These are phyloP conservation scores for Arabis alpina DNA, from an alignment of 345 rosid genomes.

Conservation along the genomic window DNA sequence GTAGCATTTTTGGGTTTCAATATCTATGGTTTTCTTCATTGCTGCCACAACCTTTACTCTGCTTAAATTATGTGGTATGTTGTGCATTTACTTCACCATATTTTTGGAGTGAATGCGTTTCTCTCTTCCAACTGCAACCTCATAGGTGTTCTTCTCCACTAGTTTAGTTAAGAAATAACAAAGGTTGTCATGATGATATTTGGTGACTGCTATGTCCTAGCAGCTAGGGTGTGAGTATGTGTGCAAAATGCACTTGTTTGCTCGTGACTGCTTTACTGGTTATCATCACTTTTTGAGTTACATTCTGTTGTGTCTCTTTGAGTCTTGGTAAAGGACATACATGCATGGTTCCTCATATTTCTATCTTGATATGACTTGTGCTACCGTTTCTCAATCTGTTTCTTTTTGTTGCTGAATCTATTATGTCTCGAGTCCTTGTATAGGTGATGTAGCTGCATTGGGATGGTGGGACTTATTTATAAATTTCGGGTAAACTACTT, in stretches of 20 bases:
- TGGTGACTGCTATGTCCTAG: neutral
- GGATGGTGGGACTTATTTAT: slow-evolving; percentile 98
- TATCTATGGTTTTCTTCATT: slow-evolving; percentile 90
- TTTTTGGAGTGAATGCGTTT: neutral
- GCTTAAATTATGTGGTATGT: slow-evolving; percentile 86
- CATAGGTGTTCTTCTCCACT: neutral
- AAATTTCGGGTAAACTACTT: slow-evolving; percentile 68
- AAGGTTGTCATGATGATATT: neutral
- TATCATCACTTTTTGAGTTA: too few relatives aligned
- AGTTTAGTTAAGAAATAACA: neutral
- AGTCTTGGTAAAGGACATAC: too few relatives aligned
- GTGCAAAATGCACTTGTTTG: neutral
- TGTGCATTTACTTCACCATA: neutral
- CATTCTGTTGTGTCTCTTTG: too few relatives aligned
- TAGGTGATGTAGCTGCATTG: slow-evolving; percentile 84
- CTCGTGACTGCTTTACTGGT: neutral
- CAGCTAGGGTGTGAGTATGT: neutral
- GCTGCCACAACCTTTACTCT: slow-evolving; percentile 89
- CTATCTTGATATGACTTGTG: neutral
- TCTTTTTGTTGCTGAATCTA: slow-evolving; percentile 9
- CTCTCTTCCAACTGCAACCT: neutral
- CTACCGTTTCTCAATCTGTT: slow-evolving; percentile 5
- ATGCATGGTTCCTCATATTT: neutral
- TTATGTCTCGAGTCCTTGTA: slow-evolving; percentile 22
- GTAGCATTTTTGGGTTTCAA: slow-evolving; percentile 95